Base-by-base conservation (phyloP, 148 eudicot species). In the Beta vulgaris region DNA sequence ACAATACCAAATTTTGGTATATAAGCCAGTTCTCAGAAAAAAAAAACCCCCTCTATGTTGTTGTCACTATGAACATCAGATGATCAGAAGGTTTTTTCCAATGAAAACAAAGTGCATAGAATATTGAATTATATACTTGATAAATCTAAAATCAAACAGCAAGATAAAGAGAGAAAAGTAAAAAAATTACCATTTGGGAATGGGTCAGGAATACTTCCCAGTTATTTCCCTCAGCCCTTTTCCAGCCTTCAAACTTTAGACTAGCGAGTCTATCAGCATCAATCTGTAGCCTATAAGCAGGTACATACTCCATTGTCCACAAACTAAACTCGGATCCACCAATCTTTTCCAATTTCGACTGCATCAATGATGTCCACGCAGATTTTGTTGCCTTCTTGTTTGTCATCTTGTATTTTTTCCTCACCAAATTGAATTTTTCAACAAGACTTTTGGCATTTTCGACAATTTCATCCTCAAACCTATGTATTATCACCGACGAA, bases 181-280 rank as follows among this genome's bases (percentile, higher is more conserved):
- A 84, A 73, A 44, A 57, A 74, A 73, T 71, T 89, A 96, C 99
- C 99, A 92, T 91, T 85, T 96, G 98, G 68, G 91, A 87, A 82
- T 92, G 98, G 72, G 98, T 92, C 77, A 96, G 73, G 73, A 84
- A 81, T 79, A 88, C 83, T 86, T 91, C 94, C 89, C 88, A 88
- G 66, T 67, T 79, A 74, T 87, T 88, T 75, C 49, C 82, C 40
- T 73, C 80, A 59, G 84, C 64, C 64, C 63, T 78, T 79, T 82
- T 84, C 93, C 97, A 88, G 18, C 98, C 99, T 82, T 85, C 91
- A 79, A 91, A 80, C 70, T 90, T 85, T 68, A 88, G 67, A 79
- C 79, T 72, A 25, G 55, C 44, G 53, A 84, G 65, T 65, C 76
- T 79, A 54, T 79, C 74, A 68, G 88, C 76, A 74, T 92, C 90